A percentile compares a stretch with the other conserved stretches of the same genome.
Conservation (phyloP, 495 filamentous ascomycete species). For the Bryoglossum gracile region DNA sequence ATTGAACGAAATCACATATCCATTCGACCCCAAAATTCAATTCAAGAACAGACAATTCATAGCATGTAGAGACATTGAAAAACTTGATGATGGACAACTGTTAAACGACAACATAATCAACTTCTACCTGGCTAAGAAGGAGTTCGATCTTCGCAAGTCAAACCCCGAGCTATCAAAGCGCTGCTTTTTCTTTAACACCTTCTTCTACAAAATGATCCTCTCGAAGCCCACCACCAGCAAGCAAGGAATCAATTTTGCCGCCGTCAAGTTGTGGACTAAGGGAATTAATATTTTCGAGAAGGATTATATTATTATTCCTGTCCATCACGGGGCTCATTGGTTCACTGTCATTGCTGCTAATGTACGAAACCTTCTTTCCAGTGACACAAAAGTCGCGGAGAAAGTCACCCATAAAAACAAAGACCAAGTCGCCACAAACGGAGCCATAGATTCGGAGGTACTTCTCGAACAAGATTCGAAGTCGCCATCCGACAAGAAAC, state of each 20-base stretch:
- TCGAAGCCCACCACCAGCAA: constrained; percentile 48
- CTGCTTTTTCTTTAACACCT: constrained; percentile 86
- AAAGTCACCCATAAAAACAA: no score
- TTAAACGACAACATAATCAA: constrained; percentile 88
- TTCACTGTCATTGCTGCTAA: constrained; percentile 97
- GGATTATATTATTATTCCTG: constrained; percentile 85
- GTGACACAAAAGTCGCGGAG: no score
- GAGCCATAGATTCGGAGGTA: no score
- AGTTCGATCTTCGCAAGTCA: constrained; percentile 51
- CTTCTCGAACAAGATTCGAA: no score
- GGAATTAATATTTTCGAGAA: constrained; percentile 78
- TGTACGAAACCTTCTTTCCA: constrained; percentile 44
- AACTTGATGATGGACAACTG: constrained; percentile 77
- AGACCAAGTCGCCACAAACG: no score
- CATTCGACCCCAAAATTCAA: no score
- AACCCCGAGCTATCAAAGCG: constrained; percentile 51
- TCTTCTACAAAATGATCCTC: constrained; percentile 78
- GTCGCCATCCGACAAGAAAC: no score
- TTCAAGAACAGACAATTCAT: constrained; percentile 70
- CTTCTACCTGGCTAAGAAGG: constrained; percentile 75
- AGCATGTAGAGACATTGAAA: constrained; percentile 66
- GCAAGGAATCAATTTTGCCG: constrained; percentile 64
- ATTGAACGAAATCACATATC: constrained; percentile 59
- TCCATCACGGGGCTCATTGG: constrained; percentile 86
- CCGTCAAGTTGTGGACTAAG: constrained; percentile 82